Evolutionary conservation across 495 filamentous ascomycete species (phyloP).

Genomic region (Penicillium tannophilum): DNA sequence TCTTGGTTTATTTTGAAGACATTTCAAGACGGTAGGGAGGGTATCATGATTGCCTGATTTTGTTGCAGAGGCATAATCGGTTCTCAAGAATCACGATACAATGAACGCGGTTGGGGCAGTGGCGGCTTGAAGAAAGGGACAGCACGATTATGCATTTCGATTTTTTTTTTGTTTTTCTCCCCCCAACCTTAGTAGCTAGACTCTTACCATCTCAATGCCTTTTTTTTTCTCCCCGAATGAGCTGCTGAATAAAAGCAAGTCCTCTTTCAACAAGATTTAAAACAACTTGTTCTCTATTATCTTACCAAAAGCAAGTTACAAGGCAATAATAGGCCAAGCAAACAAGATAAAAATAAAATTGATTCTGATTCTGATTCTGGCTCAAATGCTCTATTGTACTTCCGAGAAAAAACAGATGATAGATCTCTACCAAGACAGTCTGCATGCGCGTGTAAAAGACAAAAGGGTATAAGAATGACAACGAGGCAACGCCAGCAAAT

Average conservation of each 20-base stretch:
- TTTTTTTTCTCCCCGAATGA: slow-evolving; percentile 28
- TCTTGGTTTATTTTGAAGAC: slow-evolving; percentile 10
- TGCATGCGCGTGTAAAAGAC: background rate
- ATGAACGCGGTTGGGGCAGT: slow-evolving; percentile 43
- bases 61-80: slow-evolving; percentile 25
- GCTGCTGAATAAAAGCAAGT: slow-evolving; percentile 25
- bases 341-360: background rate
- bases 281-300: slow-evolving; percentile 3
- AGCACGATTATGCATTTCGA: slow-evolving; percentile 46
- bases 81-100: slow-evolving; percentile 45
- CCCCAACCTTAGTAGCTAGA: slow-evolving; percentile 49
- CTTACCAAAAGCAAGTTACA: slow-evolving; percentile 1
- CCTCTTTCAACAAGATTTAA: slow-evolving; percentile 22
- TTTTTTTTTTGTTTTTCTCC: slow-evolving; percentile 30
- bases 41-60: slow-evolving; percentile 23
- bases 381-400: background rate
- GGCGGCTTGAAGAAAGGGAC: slow-evolving; percentile 40
- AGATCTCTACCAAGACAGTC: background rate
- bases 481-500: background rate
- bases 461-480: background rate
- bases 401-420: background rate
- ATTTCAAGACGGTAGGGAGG: slow-evolving; percentile 13
- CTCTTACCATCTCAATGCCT: slow-evolving; percentile 40
- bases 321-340: background rate
- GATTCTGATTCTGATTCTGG: background rate